Evolutionary conservation across 257 asterid species (phyloP), one percentile per base, ranked within the genome.

Genomic region (Penstemon davidsonii): DNA sequence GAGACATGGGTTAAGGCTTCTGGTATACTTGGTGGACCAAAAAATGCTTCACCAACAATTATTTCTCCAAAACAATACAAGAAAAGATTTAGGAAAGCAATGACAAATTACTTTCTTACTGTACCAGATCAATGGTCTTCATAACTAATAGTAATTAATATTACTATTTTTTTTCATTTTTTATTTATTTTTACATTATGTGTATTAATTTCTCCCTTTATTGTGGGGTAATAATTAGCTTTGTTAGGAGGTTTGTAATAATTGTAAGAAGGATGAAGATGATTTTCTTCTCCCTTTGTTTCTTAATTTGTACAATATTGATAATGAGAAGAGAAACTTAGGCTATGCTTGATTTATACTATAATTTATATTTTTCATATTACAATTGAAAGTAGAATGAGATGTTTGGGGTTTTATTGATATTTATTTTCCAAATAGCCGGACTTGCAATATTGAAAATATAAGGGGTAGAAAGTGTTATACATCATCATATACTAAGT

Each of bases 1-100:
- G 99, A 94, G 91, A 89, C 96, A 37, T 91, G 98, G 96, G 96
- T 89, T 12, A 89, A 91, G 75, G 90, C 96, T 0, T 82, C 96
- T 7, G 99, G 99, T 8, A 89, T 91, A 43, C 88, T 91, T 7
- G 99, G 99, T 50, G 96, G 98, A 8, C 96, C 92, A 2, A 94
- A 75, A 72, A 89, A 89, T 64, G 92, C 88, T 61, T 82, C 99
- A n/a, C 99, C 99, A 13, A 91, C 98, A 0, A 85, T 94, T 13
- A 64, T 94, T 62, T 94, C 96, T n/a, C 99, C 99, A 0, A 86
- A 78, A 63, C 96, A 94, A 70, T 94, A 94, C 84, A 94, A 91
- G 90, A 94, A 85, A 79, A 84, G 96, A 66, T 94, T 94, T 81
- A 89, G 99, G 66, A 94, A 94, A 71, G 98, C 97, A 1, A 94